A percentile compares a stretch with the other conserved stretches of the same genome.
phyloP scores from a whole-genome alignment of 805 yeast species.

The Starmerella geochares region DNA sequence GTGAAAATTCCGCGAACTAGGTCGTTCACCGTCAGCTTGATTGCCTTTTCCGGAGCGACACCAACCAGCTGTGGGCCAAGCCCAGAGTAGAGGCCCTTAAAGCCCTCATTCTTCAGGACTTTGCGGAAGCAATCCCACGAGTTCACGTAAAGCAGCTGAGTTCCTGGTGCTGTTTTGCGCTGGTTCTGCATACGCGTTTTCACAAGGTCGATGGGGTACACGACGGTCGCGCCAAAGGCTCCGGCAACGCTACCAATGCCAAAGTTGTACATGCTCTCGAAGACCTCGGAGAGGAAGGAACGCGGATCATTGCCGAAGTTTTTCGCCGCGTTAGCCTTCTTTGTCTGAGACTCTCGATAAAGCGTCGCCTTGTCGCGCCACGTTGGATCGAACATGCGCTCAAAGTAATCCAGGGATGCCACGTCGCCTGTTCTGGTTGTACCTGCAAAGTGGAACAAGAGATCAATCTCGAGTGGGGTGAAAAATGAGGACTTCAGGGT shows the following conservation, averaged over 20 bases:
- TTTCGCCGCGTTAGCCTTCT: constrained; percentile 35
- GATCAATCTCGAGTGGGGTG: constrained; percentile 38
- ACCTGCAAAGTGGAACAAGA: constrained; percentile 35
- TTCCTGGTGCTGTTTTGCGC: constrained; percentile 41
- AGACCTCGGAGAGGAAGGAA: constrained; percentile 48
- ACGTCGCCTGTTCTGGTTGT: constrained; percentile 26
- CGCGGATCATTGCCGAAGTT: constrained; percentile 33
- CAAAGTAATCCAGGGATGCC: constrained; percentile 31
- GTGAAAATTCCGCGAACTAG: constrained; percentile 65
- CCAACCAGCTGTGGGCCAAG: constrained; percentile 89
- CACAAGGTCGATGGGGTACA: constrained; percentile 90
- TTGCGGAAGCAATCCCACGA: constrained; percentile 79
- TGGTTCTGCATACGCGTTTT: constrained; percentile 98
- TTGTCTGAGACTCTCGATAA: constrained; percentile 28
- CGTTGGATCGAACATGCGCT: constrained; percentile 36
- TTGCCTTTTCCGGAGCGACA: constrained; percentile 97
- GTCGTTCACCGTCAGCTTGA: constrained; percentile 89
- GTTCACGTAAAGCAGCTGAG: constrained; percentile 49
- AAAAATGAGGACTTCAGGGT: constrained; percentile 35
- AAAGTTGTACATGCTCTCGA: constrained; percentile 80
- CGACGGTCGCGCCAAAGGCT: constrained; percentile 95
- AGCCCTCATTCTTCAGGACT: constrained; percentile 66
- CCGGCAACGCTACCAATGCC: constrained; percentile 91
- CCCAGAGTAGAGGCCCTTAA: constrained; percentile 82
- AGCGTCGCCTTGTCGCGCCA: constrained; percentile 35